These are phyloP conservation scores for Neonectria coccinea DNA, from an alignment of 2,329 filamentous ascomycete genomes.

Conservation along the genomic window DNA sequence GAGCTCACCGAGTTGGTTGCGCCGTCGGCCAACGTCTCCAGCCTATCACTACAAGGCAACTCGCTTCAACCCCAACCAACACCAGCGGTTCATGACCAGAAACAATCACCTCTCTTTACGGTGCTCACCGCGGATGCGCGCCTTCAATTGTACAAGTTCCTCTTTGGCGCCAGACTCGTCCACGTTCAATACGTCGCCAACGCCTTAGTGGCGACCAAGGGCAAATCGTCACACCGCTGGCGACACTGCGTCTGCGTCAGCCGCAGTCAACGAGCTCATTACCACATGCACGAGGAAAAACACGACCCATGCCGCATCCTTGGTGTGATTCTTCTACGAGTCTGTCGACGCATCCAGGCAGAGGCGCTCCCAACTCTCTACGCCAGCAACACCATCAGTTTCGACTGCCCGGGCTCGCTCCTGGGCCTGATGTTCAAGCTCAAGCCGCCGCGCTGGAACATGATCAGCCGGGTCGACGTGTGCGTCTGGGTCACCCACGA, in stretches of 20 bases:
- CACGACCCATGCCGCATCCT: background rate
- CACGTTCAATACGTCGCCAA: background rate
- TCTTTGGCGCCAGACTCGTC: background rate
- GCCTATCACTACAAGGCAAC: background rate
- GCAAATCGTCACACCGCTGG: background rate
- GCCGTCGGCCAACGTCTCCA: background rate
- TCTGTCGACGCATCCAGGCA: conserved; percentile 7
- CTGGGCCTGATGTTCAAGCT: background rate
- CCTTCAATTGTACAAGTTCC: background rate
- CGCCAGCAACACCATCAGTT: background rate
- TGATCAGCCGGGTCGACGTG: background rate
- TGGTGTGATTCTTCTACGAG: background rate
- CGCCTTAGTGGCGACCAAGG: background rate
- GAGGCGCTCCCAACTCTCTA: conserved; percentile 1
- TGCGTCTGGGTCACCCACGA: background rate
- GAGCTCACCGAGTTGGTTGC: background rate
- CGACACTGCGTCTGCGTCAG: background rate
- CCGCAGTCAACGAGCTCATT: background rate
- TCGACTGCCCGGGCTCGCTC: background rate
- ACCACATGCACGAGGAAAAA: background rate
- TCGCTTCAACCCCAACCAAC: background rate
- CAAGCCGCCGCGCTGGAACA: background rate
- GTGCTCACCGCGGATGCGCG: background rate
- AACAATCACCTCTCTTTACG: background rate
- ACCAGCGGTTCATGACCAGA: background rate